These are phyloP conservation scores for Candida hungchunana DNA, from an alignment of 805 yeast genomes.

Conservation along the genomic window DNA sequence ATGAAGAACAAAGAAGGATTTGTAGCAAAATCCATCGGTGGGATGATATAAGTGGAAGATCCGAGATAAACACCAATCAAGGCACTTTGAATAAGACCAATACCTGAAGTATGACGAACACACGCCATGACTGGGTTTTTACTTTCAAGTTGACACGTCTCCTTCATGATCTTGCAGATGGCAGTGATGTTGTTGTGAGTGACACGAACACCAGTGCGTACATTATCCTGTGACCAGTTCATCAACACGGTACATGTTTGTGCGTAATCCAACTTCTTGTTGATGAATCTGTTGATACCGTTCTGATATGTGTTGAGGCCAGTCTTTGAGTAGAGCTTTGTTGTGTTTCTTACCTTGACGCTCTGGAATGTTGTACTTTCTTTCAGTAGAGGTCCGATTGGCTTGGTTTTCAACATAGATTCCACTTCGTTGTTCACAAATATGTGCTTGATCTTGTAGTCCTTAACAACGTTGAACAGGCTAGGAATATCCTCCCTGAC, in stretches of 20 bases:
- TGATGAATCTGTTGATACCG: constrained; percentile 20
- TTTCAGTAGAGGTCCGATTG: constrained; percentile 56
- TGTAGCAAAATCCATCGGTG: constrained; percentile 71
- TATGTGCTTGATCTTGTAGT: constrained; percentile 65
- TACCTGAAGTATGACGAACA: constrained; percentile 76
- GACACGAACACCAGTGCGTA: constrained; percentile 46
- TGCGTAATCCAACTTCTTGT: constrained; percentile 18
- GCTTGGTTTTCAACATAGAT: constrained; percentile 60
- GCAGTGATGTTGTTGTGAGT: constrained; percentile 65
- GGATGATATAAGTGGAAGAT: constrained; percentile 73
- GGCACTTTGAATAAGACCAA: constrained; percentile 86
- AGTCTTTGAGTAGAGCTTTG: constrained; percentile 43
- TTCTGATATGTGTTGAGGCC: constrained; percentile 17
- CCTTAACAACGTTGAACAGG: constrained; percentile 59
- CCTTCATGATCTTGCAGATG: constrained; percentile 84
- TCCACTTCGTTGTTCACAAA: constrained; percentile 80
- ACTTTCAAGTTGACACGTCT: constrained; percentile 80
- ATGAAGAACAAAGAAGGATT: constrained; percentile 70
- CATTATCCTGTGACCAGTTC: constrained; percentile 67
- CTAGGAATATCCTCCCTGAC: constrained; percentile 71
- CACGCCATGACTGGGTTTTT: constrained; percentile 76
- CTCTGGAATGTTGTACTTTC: constrained; percentile 32
- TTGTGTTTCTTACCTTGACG: constrained; percentile 62
- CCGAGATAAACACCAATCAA: constrained; percentile 85
- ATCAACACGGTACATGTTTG: constrained; percentile 61